Evolutionary conservation across 768 basidiomycete genomes (phyloP), one percentile per base, ranked within the genome.

Genomic region (Calocybe cyanea): DNA sequence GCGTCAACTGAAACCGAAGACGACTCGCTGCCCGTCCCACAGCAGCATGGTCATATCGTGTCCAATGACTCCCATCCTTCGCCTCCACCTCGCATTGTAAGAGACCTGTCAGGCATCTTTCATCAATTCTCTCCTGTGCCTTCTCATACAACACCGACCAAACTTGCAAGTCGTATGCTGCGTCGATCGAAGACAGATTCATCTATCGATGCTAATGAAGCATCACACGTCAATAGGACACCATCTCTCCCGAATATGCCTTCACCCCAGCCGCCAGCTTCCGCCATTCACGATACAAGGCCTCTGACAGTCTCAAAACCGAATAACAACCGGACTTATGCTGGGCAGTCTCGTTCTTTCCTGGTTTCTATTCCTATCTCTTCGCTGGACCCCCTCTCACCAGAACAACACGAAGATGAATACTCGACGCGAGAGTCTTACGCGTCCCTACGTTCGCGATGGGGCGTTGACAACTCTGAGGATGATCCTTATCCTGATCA

Each of bases 391-490:
- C 18, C 59, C 43, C 43, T 58, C 33, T 46, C 46, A 34, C 45
- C 43, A 41, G 55, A 65, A 18, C 70, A 71, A 23, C 63, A 66
- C 14, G 66, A 72, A 7, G 78, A 77, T 19, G 76, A 80, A 18
- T 77, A 77, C 38, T 63, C 74, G 14, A 63, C 66, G 9, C 77
- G 79, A n/a, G 88, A 91, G 56, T 87, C 87, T 0, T 92, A 92
- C 53, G 66, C 78, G 10, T 80, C 84, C 41, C 63, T 92, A 38
- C 81, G 90, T 11, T 66, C 69, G n/a, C 76, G 88, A 15, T 90
- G 85, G 85, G 88, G 88, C 2, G 83, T 92, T 0, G 88, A 91
- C 57, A 72, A 79, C 28, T 83, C 85, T 1, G 89, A 89, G 56
- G 85, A 87, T 52, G 85, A 87, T 46, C 78, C 77, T 13, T 74